Evolutionary conservation across 345 rosid species (phyloP), one percentile per base, ranked within the genome.

Genomic region (Salix udensis): DNA sequence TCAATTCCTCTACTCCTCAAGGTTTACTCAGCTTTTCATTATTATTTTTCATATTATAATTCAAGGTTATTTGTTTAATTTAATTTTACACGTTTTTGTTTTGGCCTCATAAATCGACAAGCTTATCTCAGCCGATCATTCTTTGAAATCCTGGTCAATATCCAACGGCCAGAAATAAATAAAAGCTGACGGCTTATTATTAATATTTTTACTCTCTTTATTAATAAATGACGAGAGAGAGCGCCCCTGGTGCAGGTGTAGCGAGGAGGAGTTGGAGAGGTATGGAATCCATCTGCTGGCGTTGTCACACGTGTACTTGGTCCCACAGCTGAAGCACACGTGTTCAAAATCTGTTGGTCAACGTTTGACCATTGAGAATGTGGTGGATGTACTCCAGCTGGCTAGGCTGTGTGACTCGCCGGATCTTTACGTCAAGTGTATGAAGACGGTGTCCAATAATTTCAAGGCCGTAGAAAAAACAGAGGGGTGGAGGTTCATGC

Each of bases 401-500:
- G 90, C 94, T 46, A 78, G 92, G 72, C 91, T 93, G 65, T 95
- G 96, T 76, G 91, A 90, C 68, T 92, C 96, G 24, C 88, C 97
- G 0, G 92, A 88, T 74, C 92, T 95, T 74, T 82, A 77, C 77
- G 82, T 93, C 76, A 86, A 77, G 76, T 88, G 94, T 78, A 81
- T 89, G 93, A 91, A 84, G 78, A 70, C 89, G 55, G 50, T 89
- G 7, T 71, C 84, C 65, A 71, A 10, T 46, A 77, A 86, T 76
- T 91, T 91, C 85, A 86, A 87, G 77, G 72, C 85, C 19, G 89
- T 90, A 8, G 90, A 88, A 79, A 36, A 79, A 10, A 94, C 94
- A 0, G 97, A 92, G 85, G 98, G 89, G 24, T 94, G 97, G 97
- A 86, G 78, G 74, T 92, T 92, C 84, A 76, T 94, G 86, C 97